Conservation (phyloP, 2,329 filamentous ascomycete species). For the Ascochyta koolunga region DNA sequence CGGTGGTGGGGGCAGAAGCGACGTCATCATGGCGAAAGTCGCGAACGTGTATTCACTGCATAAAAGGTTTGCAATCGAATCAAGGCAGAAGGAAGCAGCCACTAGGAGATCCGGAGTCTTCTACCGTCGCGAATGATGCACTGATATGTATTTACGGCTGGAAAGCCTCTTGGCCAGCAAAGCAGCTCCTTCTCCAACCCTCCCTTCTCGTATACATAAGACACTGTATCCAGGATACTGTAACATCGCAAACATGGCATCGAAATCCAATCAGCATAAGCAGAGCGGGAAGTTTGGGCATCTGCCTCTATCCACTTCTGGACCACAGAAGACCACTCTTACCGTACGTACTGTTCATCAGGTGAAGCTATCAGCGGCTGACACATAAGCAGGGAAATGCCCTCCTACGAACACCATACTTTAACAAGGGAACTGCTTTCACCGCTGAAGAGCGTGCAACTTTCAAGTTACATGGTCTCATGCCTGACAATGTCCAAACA, state of each 20-base stretch:
- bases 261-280: slow-evolving; percentile 26
- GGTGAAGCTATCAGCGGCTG: not conserved
- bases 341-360: slow-evolving; percentile 34
- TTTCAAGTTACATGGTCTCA: slow-evolving; percentile 74
- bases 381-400: slow-evolving; percentile 46
- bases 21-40: slow-evolving; percentile 15
- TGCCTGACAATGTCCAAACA: slow-evolving; percentile 74
- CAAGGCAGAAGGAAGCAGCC: slow-evolving; percentile 5
- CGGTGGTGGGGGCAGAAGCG: slow-evolving; percentile 10
- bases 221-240: not conserved
- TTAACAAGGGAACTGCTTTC: slow-evolving; percentile 87
- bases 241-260: slow-evolving; percentile 17
- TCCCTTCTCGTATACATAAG: not conserved
- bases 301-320: slow-evolving; percentile 51
- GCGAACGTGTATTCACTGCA: not conserved
- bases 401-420: slow-evolving; percentile 68
- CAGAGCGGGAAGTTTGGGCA: slow-evolving; percentile 46
- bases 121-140: not conserved
- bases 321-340: slow-evolving; percentile 48
- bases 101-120: not conserved
- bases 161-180: not conserved
- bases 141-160: not conserved
- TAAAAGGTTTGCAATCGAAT: not conserved
- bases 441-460: slow-evolving; percentile 68
- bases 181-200: not conserved